Evolutionary conservation across 2,329 filamentous ascomycete species (phyloP).

Genomic region (Microdochium paspali): DNA sequence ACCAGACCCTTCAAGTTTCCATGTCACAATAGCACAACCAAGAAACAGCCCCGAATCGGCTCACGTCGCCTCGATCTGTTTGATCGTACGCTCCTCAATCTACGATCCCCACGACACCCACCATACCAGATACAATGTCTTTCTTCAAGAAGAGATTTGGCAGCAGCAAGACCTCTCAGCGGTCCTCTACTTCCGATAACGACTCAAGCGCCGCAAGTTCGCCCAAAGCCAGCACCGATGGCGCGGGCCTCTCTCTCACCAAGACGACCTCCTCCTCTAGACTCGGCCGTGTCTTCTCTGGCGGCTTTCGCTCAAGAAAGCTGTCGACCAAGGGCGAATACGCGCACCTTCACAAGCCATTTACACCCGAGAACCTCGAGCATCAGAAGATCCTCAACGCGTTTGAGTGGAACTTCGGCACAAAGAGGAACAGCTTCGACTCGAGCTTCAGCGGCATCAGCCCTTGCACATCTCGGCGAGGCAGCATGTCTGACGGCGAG

Average conservation of each 20-base stretch:
- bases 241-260: background rate
- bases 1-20: too few relatives aligned
- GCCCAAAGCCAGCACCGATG: background rate
- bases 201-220: background rate
- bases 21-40: too few relatives aligned
- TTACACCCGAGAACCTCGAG: constrained; percentile 21
- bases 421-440: constrained; percentile 9
- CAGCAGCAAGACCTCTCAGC: background rate
- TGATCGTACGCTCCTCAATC: too few relatives aligned
- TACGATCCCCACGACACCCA: too few relatives aligned
- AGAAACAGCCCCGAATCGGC: too few relatives aligned
- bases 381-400: constrained; percentile 19
- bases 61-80: too few relatives aligned
- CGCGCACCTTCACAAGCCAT: constrained; percentile 17
- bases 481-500: constrained; percentile 13
- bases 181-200: background rate
- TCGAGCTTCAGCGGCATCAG: constrained; percentile 17
- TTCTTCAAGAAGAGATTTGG: background rate
- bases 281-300: constrained; percentile 11
- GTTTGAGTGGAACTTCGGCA: constrained; percentile 19
- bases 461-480: constrained; percentile 15
- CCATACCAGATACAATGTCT: background rate
- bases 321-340: constrained; percentile 8
- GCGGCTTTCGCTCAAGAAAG: constrained; percentile 8
- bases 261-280: constrained; percentile 9